These are phyloP conservation scores for Psilocybe tampanensis DNA, from an alignment of 768 basidiomycete species.

Conservation along the genomic window DNA sequence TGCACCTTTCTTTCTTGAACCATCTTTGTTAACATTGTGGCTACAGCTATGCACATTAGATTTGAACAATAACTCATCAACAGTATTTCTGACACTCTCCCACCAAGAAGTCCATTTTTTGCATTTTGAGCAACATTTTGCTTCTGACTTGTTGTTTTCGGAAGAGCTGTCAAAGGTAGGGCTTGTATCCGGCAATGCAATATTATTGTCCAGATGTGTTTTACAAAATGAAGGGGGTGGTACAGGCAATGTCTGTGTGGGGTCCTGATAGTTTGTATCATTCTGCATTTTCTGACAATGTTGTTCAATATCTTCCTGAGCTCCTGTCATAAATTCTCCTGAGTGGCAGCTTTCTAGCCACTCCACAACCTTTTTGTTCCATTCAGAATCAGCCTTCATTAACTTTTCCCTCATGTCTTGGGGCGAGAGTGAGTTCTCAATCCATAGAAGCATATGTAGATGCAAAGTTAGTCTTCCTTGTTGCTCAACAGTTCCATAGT, in stretches of 20 bases:
- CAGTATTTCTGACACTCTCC: conserved; percentile 11
- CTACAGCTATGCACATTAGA: conserved; percentile 31
- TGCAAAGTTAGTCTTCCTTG: conserved; percentile 35
- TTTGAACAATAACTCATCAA: conserved; percentile 27
- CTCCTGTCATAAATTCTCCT: conserved; percentile 32
- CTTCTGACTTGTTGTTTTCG: too few relatives aligned
- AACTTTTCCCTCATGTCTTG: conserved; percentile 35
- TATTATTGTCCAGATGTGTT: background rate
- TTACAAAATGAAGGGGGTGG: conserved; percentile 10
- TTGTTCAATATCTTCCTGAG: conserved; percentile 21
- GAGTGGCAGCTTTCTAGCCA: conserved; percentile 26
- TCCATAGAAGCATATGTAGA: conserved; percentile 37
- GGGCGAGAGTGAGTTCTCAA: conserved; percentile 25
- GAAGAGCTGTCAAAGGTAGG: too few relatives aligned
- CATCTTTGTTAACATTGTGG: conserved; percentile 7
- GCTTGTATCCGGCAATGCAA: too few relatives aligned
- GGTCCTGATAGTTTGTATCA: conserved; percentile 16
- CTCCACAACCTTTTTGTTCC: conserved; percentile 18
- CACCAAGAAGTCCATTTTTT: too few relatives aligned
- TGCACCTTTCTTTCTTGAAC: conserved; percentile 10
- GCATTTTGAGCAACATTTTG: background rate
- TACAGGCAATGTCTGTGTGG: conserved; percentile 20
- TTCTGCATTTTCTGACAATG: conserved; percentile 16
- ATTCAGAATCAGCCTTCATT: conserved; percentile 20
- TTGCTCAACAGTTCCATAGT: conserved; percentile 30